phyloP scores from a whole-genome alignment of 2,329 filamentous ascomycete species.

The Alternaria ventricosa region DNA sequence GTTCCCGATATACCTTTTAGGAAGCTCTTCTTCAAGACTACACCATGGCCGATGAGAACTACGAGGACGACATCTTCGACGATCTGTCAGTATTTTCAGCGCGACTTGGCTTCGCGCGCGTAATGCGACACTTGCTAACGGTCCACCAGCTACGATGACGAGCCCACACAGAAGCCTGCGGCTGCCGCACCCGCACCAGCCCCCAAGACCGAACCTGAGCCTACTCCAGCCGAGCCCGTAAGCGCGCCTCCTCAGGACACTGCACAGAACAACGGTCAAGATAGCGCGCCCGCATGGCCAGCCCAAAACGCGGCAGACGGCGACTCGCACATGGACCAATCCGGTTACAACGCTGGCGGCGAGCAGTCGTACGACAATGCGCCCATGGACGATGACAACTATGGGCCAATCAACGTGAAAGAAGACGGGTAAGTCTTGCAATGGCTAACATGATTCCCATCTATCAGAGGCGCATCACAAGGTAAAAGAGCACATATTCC shows the following conservation, averaged over 20 bases:
- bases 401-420: slow-evolving; percentile 72
- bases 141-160: slow-evolving; percentile 49
- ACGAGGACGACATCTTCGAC: slow-evolving; percentile 94
- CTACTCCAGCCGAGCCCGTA: slow-evolving; percentile 24
- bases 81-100: slow-evolving; percentile 73
- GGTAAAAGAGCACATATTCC: slow-evolving; percentile 17
- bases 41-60: slow-evolving; percentile 80
- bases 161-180: slow-evolving; percentile 41
- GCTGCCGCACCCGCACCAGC: slow-evolving; percentile 30
- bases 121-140: slow-evolving; percentile 15
- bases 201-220: slow-evolving; percentile 29
- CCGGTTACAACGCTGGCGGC: slow-evolving; percentile 37
- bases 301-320: slow-evolving; percentile 27
- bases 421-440: slow-evolving; percentile 81
- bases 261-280: slow-evolving; percentile 18
- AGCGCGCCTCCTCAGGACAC: slow-evolving; percentile 25
- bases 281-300: slow-evolving; percentile 25
- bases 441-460: slow-evolving; percentile 7
- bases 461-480: slow-evolving; percentile 31
- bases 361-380: slow-evolving; percentile 40
- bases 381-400: slow-evolving; percentile 50
- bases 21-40: background rate
- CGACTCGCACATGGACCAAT: slow-evolving; percentile 41
- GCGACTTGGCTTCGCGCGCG: background rate
- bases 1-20: background rate